Conservation (phyloP, 768 basidiomycete genomes). For the Tricholoma sp. region DNA sequence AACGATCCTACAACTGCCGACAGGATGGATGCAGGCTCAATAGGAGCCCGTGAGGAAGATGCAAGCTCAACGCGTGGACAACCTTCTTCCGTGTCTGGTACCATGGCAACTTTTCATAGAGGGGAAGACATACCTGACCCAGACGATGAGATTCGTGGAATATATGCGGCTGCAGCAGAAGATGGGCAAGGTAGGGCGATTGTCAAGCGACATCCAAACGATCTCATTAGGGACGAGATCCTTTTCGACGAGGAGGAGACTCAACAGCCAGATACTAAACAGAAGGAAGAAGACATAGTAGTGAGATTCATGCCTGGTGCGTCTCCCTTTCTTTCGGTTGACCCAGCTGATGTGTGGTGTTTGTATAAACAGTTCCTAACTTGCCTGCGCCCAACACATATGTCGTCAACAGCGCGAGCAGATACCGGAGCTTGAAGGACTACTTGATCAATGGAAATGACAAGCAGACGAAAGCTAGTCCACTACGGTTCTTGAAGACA, state of each 20-base stretch:
- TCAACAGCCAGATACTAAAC: background rate
- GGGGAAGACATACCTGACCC: background rate
- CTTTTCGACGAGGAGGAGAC: conserved; percentile 38
- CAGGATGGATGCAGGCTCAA: conserved; percentile 7
- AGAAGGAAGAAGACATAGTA: conserved; percentile 15
- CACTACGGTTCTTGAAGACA: conserved; percentile 40
- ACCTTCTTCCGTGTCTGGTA: background rate
- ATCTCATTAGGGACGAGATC: conserved; percentile 49
- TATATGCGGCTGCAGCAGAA: background rate
- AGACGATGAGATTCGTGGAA: conserved; percentile 3
- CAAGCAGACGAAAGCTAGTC: conserved; percentile 8
- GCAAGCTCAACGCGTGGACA: conserved; percentile 11
- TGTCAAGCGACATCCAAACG: conserved; percentile 17
- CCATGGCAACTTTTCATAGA: background rate
- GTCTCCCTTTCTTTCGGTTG: background rate
- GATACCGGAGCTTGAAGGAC: background rate
- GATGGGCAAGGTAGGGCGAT: conserved; percentile 1
- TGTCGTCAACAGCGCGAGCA: background rate
- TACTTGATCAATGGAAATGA: background rate
- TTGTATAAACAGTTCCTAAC: conserved; percentile 41
- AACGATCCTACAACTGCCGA: conserved; percentile 21
- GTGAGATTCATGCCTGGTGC: conserved; percentile 7
- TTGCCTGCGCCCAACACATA: conserved; percentile 45
- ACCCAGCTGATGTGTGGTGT: background rate
- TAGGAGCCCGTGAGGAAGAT: conserved; percentile 27